Evolutionary conservation across 805 yeast genomes (phyloP), one percentile per base, ranked within the genome.

Genomic region (Kodamaea leandrae): DNA sequence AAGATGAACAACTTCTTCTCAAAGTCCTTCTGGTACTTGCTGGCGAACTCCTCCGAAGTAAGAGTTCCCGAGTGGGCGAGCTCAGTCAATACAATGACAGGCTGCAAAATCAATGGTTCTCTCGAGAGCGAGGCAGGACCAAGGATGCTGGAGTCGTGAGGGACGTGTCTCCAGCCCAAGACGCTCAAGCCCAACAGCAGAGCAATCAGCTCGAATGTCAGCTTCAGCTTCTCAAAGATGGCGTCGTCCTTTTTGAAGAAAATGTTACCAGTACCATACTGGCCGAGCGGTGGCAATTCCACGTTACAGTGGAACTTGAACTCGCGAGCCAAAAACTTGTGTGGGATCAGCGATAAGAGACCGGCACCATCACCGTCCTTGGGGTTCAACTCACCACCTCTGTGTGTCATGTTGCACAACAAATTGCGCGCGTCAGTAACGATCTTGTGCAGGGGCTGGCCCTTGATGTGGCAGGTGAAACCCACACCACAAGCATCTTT

Each of bases 351-450:
- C 37, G 93, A 79, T 78, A 91, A 80, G 47, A 91, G 88, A 64
- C 99, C 99, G 19, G 99, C 99, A 66, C 99, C 99, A 61, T 91
- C 99, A 66, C 99, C 99, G 62, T 91, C 96, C 55, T 89, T 80
- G 16, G 97, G 95, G 58, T 90, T 96, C 45, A 96, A 95, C 46
- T 90, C 96, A 29, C 98, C 98, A 60, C 99, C 99, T 70, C 99
- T 81, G 66, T 91, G 99, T 47, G 97, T 86, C 99, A 91, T 93
- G 69, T 93, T 91, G 71, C 98, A 90, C 41, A 91, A 79, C 55
- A 91, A 71, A 59, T 78, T 80, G 52, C 80, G 74, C 30, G 96
- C 96, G 68, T 93, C 98, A 30, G 95, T 81, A 45, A 91, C 89
- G 53, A 91, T 88, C 60, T 90, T 89, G 71, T 93, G 99, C 40